A percentile compares a stretch with the other conserved stretches of the same genome.
Evolutionary conservation across 2,329 filamentous ascomycete genomes (phyloP).

Genomic region (Talaromyces sp.): DNA sequence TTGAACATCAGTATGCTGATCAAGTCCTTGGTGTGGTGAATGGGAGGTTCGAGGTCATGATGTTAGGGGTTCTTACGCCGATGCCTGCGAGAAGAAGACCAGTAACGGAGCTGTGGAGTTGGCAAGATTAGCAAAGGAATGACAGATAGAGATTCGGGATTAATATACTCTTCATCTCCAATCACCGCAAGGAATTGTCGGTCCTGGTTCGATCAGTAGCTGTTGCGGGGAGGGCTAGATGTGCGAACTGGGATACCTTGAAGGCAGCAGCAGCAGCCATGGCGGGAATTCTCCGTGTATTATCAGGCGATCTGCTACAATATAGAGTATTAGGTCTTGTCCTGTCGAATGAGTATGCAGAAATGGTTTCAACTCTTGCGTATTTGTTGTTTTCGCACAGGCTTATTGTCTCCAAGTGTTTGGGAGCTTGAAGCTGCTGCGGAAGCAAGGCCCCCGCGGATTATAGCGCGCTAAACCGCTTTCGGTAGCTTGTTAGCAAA

Average conservation of each 20-base stretch:
- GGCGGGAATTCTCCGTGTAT: not conserved
- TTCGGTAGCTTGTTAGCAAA: slow-evolving; percentile 10
- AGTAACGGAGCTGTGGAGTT: slow-evolving; percentile 75
- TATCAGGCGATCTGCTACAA: not conserved
- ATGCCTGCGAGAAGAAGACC: slow-evolving; percentile 92
- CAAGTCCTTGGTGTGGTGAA: too few relatives aligned
- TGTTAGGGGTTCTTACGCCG: slow-evolving; percentile 60
- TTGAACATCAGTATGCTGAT: not conserved
- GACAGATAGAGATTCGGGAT: not conserved
- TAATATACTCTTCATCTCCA: slow-evolving; percentile 73
- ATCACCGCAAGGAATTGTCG: slow-evolving; percentile 96
- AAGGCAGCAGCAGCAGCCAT: slow-evolving; percentile 63
- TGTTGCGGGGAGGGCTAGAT: slow-evolving; percentile 13
- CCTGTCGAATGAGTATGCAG: not conserved
- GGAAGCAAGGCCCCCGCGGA: slow-evolving; percentile 10
- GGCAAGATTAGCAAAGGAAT: not conserved
- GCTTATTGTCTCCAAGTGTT: not conserved
- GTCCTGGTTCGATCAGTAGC: slow-evolving; percentile 54
- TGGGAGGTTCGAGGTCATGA: not conserved
- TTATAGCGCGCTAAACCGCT: slow-evolving; percentile 9
- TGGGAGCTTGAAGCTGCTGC: slow-evolving; percentile 8
- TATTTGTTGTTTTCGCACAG: not conserved
- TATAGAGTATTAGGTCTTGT: not conserved
- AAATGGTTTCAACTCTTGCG: not conserved
- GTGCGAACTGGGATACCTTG: slow-evolving; percentile 41